These are phyloP conservation scores for Fusarium sarcochroum DNA, from an alignment of 2,329 filamentous ascomycete genomes.

Conservation along the genomic window DNA sequence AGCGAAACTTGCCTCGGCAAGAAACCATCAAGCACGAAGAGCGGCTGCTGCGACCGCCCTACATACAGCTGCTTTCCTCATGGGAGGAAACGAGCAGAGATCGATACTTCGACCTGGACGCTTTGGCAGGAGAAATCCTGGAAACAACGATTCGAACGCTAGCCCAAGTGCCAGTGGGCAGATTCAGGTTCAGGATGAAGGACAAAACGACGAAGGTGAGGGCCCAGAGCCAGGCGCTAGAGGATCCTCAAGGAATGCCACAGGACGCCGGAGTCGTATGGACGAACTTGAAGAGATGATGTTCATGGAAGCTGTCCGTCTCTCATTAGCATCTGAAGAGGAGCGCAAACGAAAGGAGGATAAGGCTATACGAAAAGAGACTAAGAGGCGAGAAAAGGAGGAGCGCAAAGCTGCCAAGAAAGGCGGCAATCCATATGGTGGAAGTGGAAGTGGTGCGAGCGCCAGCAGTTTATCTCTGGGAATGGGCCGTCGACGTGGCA, in stretches of 20 bases:
- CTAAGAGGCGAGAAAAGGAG: conserved; percentile 88
- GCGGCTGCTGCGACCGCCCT: conserved; percentile 94
- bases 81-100: conserved; percentile 73
- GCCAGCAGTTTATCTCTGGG: conserved; percentile 76
- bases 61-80: conserved; percentile 94
- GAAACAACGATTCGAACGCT: conserved; percentile 54
- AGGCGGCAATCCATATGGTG: conserved; percentile 54
- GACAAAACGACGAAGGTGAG: conserved; percentile 36
- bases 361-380: conserved; percentile 73
- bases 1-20: conserved; percentile 86
- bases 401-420: conserved; percentile 84
- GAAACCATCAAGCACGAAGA: conserved; percentile 85
- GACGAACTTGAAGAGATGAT: conserved; percentile 97
- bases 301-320: conserved; percentile 95
- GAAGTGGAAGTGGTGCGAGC: conserved; percentile 62
- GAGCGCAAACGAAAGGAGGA: conserved; percentile 86
- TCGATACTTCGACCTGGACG: conserved; percentile 63
- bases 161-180: conserved; percentile 51
- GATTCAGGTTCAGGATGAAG: conserved; percentile 36
- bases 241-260: conserved; percentile 38
- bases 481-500: conserved; percentile 70
- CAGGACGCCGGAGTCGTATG: conserved; percentile 67
- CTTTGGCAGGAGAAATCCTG: conserved; percentile 69
- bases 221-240: conserved; percentile 44
- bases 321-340: conserved; percentile 93